Base-by-base conservation (phyloP, 352 stramenopile species). In the Phytophthora rubi region DNA sequence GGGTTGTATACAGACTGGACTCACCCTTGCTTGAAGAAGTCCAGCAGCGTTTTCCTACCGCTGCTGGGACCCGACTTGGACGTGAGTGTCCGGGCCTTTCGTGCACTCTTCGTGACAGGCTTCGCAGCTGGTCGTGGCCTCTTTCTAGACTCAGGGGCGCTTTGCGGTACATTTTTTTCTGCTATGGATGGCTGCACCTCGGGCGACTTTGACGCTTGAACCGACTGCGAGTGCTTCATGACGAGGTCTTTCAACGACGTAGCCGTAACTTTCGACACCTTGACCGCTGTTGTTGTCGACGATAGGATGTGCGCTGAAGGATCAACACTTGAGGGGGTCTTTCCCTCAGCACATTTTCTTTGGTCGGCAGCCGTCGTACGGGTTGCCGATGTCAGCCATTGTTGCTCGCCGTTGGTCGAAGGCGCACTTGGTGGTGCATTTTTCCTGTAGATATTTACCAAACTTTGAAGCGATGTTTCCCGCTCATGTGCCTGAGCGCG, bases 11-110 rank as follows among this genome's bases (percentile, higher is more conserved):
- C 56, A 62, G 51, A 9, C 37, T 21, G 9, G 15, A 6, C 35
- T 42, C 53, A 64, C 48, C 53, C 51, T 32, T 78, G 79, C 51
- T 75, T 63, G 59, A 88, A 88, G 33, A 88, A 87, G n/a, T 82
- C 60, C 12, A 90, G 62, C 28, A 90, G 47, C 2, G 80, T 87
- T 13, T 74, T 61, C 33, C 59, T 60, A 42, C 63, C 45, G 42
- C 44, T 42, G 49, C 54, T 35, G 47, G 51, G 51, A 59, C 49
- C 12, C 53, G 59, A 35, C 63, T 79, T 60, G 26, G 51, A 28
- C 15, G 37, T 45, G 18, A 68, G 59, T 49, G 44, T 39, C 49
- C 48, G 47, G 15, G 28, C 28, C 54, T 72, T 75, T 15, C 53
- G 58, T 57, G 60, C 47, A 53, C 54, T 72, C 21, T 13, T 76